Evolutionary conservation across 2,329 filamentous ascomycete genomes (phyloP).

Genomic region (Aaosphaeria pasadenensis): DNA sequence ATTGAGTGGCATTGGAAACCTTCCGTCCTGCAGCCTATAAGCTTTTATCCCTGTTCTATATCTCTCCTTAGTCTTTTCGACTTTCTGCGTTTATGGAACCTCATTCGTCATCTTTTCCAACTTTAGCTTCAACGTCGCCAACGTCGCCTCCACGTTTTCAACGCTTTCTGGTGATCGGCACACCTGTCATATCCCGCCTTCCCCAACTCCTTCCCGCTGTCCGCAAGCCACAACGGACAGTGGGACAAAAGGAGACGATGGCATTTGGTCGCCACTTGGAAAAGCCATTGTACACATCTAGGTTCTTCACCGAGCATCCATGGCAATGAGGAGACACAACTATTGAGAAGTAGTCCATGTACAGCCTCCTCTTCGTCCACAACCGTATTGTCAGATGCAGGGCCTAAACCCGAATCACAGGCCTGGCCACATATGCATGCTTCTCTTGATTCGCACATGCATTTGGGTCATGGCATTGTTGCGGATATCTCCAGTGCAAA

Average conservation of each 20-base stretch:
- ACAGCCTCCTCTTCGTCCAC: too few species aligned
- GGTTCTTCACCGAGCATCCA: too few species aligned
- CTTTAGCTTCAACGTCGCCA: conserved; percentile 2
- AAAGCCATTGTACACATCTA: too few species aligned
- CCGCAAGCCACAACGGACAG: not conserved
- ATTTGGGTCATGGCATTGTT: too few species aligned
- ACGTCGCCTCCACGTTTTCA: conserved; percentile 10
- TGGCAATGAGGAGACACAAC: too few species aligned
- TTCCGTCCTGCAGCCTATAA: conserved; percentile 3
- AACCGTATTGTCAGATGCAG: conserved; percentile 4
- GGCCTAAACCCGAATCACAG: conserved; percentile 6
- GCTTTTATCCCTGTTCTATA: conserved; percentile 20
- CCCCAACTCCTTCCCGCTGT: conserved; percentile 8
- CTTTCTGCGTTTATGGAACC: conserved; percentile 10
- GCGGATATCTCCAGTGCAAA: too few species aligned
- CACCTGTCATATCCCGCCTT: conserved; percentile 13
- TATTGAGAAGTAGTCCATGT: too few species aligned
- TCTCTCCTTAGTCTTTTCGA: conserved; percentile 3
- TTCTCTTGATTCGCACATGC: not conserved
- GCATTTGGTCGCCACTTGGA: too few species aligned
- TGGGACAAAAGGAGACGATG: too few species aligned
- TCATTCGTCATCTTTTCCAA: conserved; percentile 14
- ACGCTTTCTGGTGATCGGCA: conserved; percentile 14
- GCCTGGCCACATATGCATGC: conserved; percentile 11
- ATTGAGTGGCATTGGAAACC: too few species aligned